Base-by-base conservation (phyloP, 2,329 filamentous ascomycete species). In the Thermothelomyces thermophilus region DNA sequence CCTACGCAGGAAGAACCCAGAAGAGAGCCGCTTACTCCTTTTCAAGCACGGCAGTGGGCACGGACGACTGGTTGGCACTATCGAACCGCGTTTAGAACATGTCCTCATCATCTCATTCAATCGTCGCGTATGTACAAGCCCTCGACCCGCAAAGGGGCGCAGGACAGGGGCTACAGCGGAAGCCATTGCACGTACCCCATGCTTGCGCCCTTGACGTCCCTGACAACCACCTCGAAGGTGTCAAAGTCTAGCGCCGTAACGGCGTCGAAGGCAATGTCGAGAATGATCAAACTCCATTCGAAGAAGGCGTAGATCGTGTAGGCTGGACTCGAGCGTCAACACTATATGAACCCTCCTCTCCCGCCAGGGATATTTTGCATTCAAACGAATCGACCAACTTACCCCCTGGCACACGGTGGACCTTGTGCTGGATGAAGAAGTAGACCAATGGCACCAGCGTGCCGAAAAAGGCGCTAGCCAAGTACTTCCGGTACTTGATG, bases 131-230 rank as follows among this genome's bases (percentile, higher is more conserved):
- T 58, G 53, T 58, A 58, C 50, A 56, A 52, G 39, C 51, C 52
- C 49, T 26, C 14, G 30, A 31, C 28, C 28, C 41, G 46, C 50
- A 48, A 17, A 31, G 26, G 31, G 20, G 44, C 48, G 44, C 49
- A 30, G 43, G 13, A 35, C 48, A 35, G 40, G 54, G 60, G 62
- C 80, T 90, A 96, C 75, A 82, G 88, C 61, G 91, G 91, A 79
- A 96, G 90, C 86, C 86, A 86, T 73, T 84, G 82, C 73, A 98
- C 93, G 80, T 98, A 98, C 93, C 91, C 90, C 87, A 91, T 90
- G 76, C 87, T 93, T 65, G 84, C 72, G 58, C 90, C 90, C 73
- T 90, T 91, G 59, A 90, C 79, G 73, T 97, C 91, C 73, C 82
- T 88, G 57, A 98, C 77, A 60, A 90, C 77, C 62, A 98, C 73